Base-by-base conservation (phyloP, 176 grass and related monocot species). In the Saccharum spontaneum region DNA sequence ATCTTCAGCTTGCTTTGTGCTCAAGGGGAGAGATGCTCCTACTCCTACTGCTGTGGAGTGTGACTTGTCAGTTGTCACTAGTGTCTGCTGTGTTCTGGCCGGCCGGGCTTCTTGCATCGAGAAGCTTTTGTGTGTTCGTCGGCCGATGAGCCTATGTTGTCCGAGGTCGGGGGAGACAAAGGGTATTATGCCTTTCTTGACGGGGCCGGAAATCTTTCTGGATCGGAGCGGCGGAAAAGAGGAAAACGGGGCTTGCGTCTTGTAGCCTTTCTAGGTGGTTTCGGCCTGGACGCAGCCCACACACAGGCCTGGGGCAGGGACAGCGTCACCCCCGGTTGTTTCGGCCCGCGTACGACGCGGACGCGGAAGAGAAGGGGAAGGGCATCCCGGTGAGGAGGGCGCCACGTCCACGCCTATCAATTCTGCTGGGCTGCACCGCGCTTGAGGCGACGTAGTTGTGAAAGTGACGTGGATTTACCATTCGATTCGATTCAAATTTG, bases 1-100 rank as follows among this genome's bases (percentile, higher is more conserved):
- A 18, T 73, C 71, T 79, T 67, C 4, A 37, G 80, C 62, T 90
- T 90, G 88, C 89, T 86, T 92, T 82, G 31, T 75, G 74, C 54
- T 72, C 67, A 92, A 89, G 91, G 40, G 84, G 90, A 83, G 22
- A 44, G 82, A 84, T 57, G 83, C 60, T 55, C 38, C 20, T 57
- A 10, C 61, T 73, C 22, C 54, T 78, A 1, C 24, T 12, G 6
- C 26, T 52, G 40, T 30, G 68, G 67, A 59, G 23, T 72, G 50
- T 82, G 80, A 82, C 49, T 55, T 43, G 49, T 71, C 34, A 82
- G 36, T 55, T 43, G 49, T 71, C 34, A 20, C 44, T 68, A 18
- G 20, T 20, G 37, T 0, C 4, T 20, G 18, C 40, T 22, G 33
- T 4, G 11, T 55, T 34, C 18, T 37, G 18, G 23, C 10, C 15